Percentiles rank a stretch among this genome's conserved stretches.
Conservation (phyloP, 345 rosid genomes). For the Linum usitatissimum region DNA sequence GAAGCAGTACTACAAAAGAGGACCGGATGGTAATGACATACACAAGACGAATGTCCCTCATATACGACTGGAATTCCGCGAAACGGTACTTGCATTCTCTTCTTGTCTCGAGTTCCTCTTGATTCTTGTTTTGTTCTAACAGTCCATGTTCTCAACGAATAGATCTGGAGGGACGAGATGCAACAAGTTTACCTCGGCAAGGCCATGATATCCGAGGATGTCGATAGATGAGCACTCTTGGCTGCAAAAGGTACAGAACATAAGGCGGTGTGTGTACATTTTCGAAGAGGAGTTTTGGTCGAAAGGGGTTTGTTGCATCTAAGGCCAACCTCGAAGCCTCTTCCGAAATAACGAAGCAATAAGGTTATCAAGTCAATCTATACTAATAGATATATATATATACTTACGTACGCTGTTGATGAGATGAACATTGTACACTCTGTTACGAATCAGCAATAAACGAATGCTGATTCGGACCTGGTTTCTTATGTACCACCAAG, state of each 20-base stretch:
- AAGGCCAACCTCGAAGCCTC: too few species aligned
- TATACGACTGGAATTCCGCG: conserved; percentile 87
- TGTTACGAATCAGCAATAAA: too few species aligned
- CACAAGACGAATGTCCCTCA: conserved; percentile 93
- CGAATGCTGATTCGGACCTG: too few species aligned
- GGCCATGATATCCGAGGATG: conserved; percentile 1
- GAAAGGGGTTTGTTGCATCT: too few species aligned
- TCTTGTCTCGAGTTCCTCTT: background rate
- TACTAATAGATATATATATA: too few species aligned
- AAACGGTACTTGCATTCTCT: conserved; percentile 37
- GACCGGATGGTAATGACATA: conserved; percentile 90
- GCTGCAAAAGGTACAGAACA: background rate
- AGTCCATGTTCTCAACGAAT: background rate
- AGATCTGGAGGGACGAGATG: conserved; percentile 7
- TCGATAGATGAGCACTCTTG: background rate
- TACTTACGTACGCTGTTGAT: too few species aligned
- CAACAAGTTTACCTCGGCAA: conserved; percentile 5
- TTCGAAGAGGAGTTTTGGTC: too few species aligned
- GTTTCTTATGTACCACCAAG: too few species aligned
- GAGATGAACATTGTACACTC: too few species aligned
- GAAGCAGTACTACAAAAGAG: conserved; percentile 80
- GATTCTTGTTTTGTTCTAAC: background rate
- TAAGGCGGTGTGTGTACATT: too few species aligned
- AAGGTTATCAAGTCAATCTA: too few species aligned
- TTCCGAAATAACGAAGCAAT: too few species aligned